A percentile compares a stretch with the other conserved stretches of the same genome.
Evolutionary conservation across 2,329 filamentous ascomycete species (phyloP).

Genomic region (Colletotrichum ledebouriae): DNA sequence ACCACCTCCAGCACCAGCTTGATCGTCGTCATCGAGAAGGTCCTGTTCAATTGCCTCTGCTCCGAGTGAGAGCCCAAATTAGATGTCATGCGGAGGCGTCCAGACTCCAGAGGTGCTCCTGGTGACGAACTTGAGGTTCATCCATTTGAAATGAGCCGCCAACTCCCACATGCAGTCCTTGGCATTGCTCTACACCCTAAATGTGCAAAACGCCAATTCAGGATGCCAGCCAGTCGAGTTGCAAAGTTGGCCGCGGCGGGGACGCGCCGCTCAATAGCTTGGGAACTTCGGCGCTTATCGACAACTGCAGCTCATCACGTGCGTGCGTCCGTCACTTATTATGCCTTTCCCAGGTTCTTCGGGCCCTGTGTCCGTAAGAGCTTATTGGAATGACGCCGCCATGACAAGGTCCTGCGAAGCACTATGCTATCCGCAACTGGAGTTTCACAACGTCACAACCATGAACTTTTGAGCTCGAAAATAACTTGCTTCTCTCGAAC

Average conservation of each 20-base stretch:
- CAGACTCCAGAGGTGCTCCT: background rate
- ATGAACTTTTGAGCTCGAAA: background rate
- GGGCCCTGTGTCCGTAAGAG: background rate
- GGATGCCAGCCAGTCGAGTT: background rate
- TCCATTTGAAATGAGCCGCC: too few relatives aligned
- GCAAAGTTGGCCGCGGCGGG: background rate
- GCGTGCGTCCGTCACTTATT: background rate
- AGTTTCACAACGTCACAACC: conserved; percentile 7
- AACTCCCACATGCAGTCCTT: too few relatives aligned
- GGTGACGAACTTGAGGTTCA: background rate
- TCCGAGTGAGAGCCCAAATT: background rate
- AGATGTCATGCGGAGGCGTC: conserved; percentile 5
- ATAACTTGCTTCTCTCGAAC: background rate
- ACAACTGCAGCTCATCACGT: background rate
- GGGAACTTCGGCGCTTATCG: background rate
- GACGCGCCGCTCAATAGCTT: background rate
- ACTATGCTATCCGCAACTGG: background rate
- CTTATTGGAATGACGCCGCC: background rate
- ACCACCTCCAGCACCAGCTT: conserved; percentile 12
- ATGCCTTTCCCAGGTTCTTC: background rate
- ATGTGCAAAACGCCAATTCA: too few relatives aligned
- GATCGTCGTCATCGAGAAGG: background rate
- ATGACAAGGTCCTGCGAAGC: conserved; percentile 8
- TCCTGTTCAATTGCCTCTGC: background rate
- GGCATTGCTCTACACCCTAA: too few relatives aligned